These are phyloP conservation scores for Patellifolia procumbens DNA, from an alignment of 179 eudicot genomes.

Conservation along the genomic window DNA sequence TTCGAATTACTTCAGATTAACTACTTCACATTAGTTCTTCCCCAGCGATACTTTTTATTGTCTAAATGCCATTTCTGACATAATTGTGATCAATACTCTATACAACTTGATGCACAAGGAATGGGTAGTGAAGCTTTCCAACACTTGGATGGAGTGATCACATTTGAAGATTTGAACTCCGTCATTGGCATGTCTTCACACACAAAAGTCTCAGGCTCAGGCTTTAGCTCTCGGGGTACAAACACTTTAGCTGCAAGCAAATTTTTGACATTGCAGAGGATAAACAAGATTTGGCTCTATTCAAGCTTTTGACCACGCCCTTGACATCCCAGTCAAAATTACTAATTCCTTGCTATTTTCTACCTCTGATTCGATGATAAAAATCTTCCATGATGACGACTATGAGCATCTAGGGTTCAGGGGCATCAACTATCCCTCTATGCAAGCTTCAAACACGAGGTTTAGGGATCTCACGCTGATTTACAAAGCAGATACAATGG, in stretches of 20 bases:
- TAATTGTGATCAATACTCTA: not conserved
- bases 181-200: slow-evolving; percentile 36
- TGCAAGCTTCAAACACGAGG: slow-evolving; percentile 40
- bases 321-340: slow-evolving; percentile 44
- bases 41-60: not conserved
- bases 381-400: slow-evolving; percentile 49
- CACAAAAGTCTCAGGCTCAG: not conserved
- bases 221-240: slow-evolving; percentile 26
- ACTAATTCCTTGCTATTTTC: slow-evolving; percentile 46
- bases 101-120: slow-evolving; percentile 44
- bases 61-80: slow-evolving; percentile 14
- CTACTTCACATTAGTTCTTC: no score
- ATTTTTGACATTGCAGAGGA: slow-evolving; percentile 26
- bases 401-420: slow-evolving; percentile 47
- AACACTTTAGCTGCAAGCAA: slow-evolving; percentile 33
- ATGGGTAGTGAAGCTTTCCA: slow-evolving; percentile 44
- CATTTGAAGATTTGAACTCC: slow-evolving; percentile 44
- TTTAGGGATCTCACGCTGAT: slow-evolving; percentile 43
- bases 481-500: slow-evolving; percentile 39
- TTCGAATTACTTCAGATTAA: slow-evolving; percentile 43
- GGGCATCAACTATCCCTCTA: slow-evolving; percentile 43
- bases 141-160: slow-evolving; percentile 44
- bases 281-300: slow-evolving; percentile 35
- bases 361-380: slow-evolving; percentile 45
- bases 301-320: slow-evolving; percentile 41